phyloP scores from a whole-genome alignment of 2,329 filamentous ascomycete species.

The Colletotrichum falcatum region DNA sequence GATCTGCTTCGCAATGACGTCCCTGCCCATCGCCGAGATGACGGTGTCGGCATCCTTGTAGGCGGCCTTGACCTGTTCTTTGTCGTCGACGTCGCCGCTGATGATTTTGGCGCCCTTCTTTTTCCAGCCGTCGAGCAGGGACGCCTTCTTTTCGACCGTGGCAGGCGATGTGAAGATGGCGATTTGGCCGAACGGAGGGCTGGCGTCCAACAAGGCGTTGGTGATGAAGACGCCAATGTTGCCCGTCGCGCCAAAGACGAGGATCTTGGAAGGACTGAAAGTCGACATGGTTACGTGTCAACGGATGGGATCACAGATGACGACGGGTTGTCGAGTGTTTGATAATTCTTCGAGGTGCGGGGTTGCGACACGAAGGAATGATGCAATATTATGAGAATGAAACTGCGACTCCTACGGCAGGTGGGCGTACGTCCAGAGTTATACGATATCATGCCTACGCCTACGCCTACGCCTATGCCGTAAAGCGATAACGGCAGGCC shows the following conservation, averaged over 20 bases:
- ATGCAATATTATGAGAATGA: background rate
- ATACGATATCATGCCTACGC: slow-evolving; percentile 21
- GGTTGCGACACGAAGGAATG: background rate
- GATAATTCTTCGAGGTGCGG: background rate
- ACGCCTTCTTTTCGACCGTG: slow-evolving; percentile 42
- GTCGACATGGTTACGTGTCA: slow-evolving; percentile 21
- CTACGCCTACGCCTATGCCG: no score
- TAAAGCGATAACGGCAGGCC: slow-evolving; percentile 27
- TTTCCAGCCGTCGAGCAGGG: slow-evolving; percentile 42
- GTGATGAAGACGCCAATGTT: slow-evolving; percentile 57
- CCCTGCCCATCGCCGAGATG: slow-evolving; percentile 72
- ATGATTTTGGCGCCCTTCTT: slow-evolving; percentile 45
- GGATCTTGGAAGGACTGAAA: slow-evolving; percentile 30
- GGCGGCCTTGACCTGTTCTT: slow-evolving; percentile 62
- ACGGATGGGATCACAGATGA: background rate
- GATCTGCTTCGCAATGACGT: slow-evolving; percentile 71
- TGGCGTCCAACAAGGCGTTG: slow-evolving; percentile 50
- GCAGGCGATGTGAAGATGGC: slow-evolving; percentile 49
- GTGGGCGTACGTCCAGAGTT: background rate
- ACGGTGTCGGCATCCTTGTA: slow-evolving; percentile 74
- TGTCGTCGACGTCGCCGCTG: slow-evolving; percentile 53
- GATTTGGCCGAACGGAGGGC: slow-evolving; percentile 50
- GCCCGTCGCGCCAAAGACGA: slow-evolving; percentile 55
- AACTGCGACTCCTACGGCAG: background rate
- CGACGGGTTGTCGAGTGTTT: background rate